Evolutionary conservation across 2,329 filamentous ascomycete species (phyloP).

Genomic region (Thelonectria blattea): DNA sequence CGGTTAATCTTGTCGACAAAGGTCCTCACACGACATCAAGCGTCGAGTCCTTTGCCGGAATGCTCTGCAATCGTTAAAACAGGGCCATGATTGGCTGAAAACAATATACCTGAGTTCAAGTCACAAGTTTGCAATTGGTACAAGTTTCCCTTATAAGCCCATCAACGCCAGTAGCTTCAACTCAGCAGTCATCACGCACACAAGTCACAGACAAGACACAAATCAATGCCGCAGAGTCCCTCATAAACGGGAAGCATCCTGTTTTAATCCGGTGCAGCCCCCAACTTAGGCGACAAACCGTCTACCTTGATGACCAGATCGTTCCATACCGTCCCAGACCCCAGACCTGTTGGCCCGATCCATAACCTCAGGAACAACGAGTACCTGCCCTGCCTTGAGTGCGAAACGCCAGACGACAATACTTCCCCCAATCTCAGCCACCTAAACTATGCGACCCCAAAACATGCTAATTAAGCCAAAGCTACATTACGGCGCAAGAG

Average conservation of each 20-base stretch:
- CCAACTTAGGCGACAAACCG: conserved; percentile 36
- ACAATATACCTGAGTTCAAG: background rate
- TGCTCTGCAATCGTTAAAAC: background rate
- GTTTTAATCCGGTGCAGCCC: conserved; percentile 35
- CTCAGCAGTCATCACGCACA: no score
- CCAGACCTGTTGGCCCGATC: conserved; percentile 39
- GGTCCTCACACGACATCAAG: background rate
- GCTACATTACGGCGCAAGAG: conserved; percentile 37
- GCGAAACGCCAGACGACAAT: conserved; percentile 42
- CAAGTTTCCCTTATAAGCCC: background rate
- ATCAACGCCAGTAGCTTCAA: background rate
- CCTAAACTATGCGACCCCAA: conserved; percentile 19
- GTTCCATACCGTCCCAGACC: conserved; percentile 39
- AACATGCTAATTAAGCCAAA: conserved; percentile 17
- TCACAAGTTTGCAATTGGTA: no score
- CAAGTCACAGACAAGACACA: background rate
- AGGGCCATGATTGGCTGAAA: background rate
- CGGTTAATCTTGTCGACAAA: conserved; percentile 38
- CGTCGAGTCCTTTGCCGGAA: no score
- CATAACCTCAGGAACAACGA: conserved; percentile 39
- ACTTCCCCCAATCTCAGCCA: conserved; percentile 29
- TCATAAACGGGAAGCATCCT: conserved; percentile 36
- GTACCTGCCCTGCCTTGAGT: conserved; percentile 36
- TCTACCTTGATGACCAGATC: conserved; percentile 37
- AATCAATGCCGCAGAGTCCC: conserved; percentile 11